These are phyloP conservation scores for Nakazawaea ernobii DNA, from an alignment of 805 yeast species.

Conservation along the genomic window DNA sequence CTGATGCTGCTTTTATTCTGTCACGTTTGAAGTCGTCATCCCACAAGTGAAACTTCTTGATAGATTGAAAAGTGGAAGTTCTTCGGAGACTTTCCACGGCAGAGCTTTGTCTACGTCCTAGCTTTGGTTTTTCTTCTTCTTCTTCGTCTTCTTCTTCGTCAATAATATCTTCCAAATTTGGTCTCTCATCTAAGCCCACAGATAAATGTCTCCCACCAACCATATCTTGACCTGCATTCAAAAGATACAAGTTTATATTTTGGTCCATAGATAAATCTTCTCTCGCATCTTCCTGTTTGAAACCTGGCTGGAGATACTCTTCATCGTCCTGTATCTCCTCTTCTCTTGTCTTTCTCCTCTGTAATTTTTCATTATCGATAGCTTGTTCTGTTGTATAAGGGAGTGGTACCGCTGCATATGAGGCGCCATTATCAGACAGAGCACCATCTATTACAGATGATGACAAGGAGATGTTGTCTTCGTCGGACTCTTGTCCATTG, in stretches of 20 bases:
- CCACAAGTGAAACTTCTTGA: constrained; percentile 5
- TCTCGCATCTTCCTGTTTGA: background rate
- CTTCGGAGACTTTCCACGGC: background rate
- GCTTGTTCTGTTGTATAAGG: background rate
- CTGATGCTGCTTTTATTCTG: background rate
- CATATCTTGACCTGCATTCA: background rate
- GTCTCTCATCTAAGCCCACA: constrained; percentile 3
- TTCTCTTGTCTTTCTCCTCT: background rate
- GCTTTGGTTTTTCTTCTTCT: background rate
- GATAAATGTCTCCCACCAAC: constrained; percentile 8
- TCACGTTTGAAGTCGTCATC: constrained; percentile 5
- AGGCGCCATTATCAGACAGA: background rate
- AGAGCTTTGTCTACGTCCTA: background rate
- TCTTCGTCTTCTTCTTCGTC: background rate
- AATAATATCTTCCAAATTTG: background rate
- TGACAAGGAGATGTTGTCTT: background rate
- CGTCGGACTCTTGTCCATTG: background rate
- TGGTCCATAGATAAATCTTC: constrained; percentile 4
- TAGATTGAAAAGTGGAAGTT: constrained; percentile 1
- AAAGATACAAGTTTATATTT: constrained; percentile 4
- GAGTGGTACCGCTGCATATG: background rate
- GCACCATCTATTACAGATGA: background rate
- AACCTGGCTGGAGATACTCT: constrained; percentile 1
- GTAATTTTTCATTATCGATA: background rate
- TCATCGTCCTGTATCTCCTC: constrained; percentile 6